Evolutionary conservation across 805 yeast genomes (phyloP).

Genomic region (Lipomyces kockii): DNA sequence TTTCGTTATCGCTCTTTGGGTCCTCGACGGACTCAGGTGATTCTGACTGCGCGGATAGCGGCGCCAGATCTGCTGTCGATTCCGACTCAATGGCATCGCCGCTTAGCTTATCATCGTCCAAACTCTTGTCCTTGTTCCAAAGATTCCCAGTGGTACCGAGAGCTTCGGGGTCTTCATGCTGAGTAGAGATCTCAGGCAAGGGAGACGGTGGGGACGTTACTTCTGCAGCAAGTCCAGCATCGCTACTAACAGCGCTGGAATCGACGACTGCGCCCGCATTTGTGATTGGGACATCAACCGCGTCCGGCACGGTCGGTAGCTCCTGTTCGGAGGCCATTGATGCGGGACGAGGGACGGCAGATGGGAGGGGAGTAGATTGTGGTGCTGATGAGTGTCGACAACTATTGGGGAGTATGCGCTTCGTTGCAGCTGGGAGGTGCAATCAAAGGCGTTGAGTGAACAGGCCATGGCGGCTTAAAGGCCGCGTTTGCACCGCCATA

Average conservation of each 20-base stretch:
- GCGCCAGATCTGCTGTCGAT: neutral
- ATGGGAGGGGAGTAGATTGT: neutral
- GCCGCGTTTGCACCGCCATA: neutral
- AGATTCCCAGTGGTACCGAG: neutral
- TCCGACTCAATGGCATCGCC: neutral
- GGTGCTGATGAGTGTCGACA: neutral
- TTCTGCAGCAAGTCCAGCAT: neutral
- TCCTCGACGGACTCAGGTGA: neutral
- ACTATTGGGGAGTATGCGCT: neutral
- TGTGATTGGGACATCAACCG: neutral
- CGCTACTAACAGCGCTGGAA: neutral
- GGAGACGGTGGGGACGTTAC: neutral
- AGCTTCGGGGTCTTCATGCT: neutral
- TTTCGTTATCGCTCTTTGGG: neutral
- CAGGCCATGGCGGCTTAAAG: neutral
- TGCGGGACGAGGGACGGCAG: neutral
- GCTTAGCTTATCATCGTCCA: neutral
- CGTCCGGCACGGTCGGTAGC: slow-evolving; percentile 1
- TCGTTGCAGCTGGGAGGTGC: neutral
- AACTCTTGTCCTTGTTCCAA: no score
- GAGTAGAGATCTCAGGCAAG: neutral
- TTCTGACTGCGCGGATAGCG: neutral
- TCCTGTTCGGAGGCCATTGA: neutral
- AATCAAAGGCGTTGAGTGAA: neutral
- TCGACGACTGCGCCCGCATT: neutral